Conservation (phyloP, 257 asterid genomes). For the Nicotiana attenuata region DNA sequence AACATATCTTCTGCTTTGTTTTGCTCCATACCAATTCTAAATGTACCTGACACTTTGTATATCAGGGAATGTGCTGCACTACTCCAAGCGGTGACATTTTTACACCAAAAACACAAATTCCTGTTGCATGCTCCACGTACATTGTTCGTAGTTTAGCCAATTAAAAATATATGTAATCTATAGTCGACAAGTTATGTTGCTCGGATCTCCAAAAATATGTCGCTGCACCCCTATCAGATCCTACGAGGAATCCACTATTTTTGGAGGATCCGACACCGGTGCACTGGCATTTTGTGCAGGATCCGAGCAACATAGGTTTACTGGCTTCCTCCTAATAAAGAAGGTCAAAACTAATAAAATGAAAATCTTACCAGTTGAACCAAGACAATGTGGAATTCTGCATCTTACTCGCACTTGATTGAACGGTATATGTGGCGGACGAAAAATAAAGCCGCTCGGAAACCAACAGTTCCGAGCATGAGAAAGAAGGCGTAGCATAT, state of each 20-base stretch:
- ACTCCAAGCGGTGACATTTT: not conserved
- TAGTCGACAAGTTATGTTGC: not conserved
- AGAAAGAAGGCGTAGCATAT: constrained; percentile 31
- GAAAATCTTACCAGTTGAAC: not conserved
- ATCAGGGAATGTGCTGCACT: not conserved
- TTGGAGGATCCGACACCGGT: not conserved
- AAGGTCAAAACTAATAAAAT: not conserved
- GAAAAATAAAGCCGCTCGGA: constrained; percentile 27
- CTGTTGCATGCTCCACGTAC: not conserved
- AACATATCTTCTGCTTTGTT: not conserved
- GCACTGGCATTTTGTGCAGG: not conserved
- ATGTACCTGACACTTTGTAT: not conserved
- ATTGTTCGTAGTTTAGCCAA: not conserved
- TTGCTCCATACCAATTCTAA: not conserved
- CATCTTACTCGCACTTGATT: constrained; percentile 27
- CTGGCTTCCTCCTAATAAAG: not conserved
- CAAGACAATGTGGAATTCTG: not conserved
- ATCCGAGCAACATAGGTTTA: not conserved
- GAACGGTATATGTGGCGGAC: constrained; percentile 32
- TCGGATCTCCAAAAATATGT: not conserved
- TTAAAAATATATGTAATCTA: not conserved
- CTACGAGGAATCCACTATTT: not conserved
- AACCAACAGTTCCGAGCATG: constrained; percentile 32
- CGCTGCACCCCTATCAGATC: not conserved
- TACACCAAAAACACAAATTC: constrained; percentile 4